Base-by-base conservation (phyloP, 169 alveolate species). In the Eimeria sp. region DNA sequence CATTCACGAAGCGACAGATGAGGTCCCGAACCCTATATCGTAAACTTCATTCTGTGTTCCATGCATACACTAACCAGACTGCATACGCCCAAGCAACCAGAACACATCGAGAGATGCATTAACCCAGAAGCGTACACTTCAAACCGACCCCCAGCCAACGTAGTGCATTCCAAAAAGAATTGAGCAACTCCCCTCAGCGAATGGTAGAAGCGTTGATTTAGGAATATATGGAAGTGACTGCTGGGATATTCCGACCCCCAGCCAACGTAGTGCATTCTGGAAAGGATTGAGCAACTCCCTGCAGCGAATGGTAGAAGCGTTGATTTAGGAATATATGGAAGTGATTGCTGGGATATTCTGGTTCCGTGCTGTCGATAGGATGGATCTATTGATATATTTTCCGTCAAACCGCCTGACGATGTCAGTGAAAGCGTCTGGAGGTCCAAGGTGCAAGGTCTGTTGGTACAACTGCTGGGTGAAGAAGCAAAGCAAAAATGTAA, bases 331-430 rank as follows among this genome's bases (percentile, higher is more conserved):
- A 40, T 40, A 18, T 5, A 4, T 14, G 30, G 30, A 73, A 40
- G 54, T 2, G 27, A 16, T 5, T 14, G 27, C 16, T 49, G 89
- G 89, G 47, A 25, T 47, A 22, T 27, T 20, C 18, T 65, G 89
- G 89, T 11, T 45, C 54, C 3, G 4, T 73, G 57, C 4, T 83
- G 57, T 40, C 57, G 9, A 11, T 63, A 87, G 93, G 93, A 87
- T 45, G 93, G 93, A 14, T 87, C 93, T 30, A 87, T 87, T 61
- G 93, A 87, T 11, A 87, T 87, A 40, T 87, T 87, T 34, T 87
- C 93, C 22, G 67, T 87, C 61, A 49, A 57, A 47, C 93, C 93
- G 27, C 93, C 61, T 14, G 63, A 30, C 5, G 83, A 87, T 45
- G 93, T 87, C 65, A n/a, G 63, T 34, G 63, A 49, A 49, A 30